Percentiles rank a stretch among this genome's conserved stretches.
Evolutionary conservation across 2,329 filamentous ascomycete genomes (phyloP).

Genomic region (Colletotrichum spaethianum): DNA sequence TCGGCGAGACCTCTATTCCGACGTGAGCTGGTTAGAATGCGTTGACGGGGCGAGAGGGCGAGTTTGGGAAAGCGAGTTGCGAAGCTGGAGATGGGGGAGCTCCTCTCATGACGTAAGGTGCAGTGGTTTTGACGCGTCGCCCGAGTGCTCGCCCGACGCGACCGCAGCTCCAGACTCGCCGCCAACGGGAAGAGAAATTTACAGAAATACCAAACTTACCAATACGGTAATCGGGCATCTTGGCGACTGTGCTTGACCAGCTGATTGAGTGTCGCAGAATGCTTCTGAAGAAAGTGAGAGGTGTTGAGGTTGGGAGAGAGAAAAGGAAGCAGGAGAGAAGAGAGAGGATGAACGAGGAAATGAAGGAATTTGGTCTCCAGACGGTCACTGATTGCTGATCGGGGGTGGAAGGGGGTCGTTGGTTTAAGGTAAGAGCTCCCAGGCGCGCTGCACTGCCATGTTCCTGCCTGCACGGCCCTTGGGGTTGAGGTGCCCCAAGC

Average conservation of each 20-base stretch:
- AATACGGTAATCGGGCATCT: slow-evolving; percentile 63
- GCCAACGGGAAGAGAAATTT: not conserved
- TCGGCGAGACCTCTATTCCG: slow-evolving; percentile 77
- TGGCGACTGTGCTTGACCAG: slow-evolving; percentile 26
- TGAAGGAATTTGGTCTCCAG: not conserved
- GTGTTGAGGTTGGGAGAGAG: slow-evolving; percentile 28
- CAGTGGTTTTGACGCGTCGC: slow-evolving; percentile 23
- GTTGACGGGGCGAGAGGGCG: slow-evolving; percentile 13
- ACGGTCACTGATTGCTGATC: not conserved
- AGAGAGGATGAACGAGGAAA: slow-evolving; percentile 4
- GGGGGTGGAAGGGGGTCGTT: slow-evolving; percentile 7
- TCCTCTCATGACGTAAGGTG: slow-evolving; percentile 30
- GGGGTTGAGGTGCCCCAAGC: slow-evolving; percentile 10
- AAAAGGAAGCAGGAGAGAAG: slow-evolving; percentile 20
- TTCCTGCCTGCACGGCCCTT: slow-evolving; percentile 13
- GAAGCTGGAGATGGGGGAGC: not conserved
- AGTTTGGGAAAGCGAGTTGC: not conserved
- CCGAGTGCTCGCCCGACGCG: not conserved
- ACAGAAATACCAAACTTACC: slow-evolving; percentile 52
- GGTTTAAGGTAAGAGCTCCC: slow-evolving; percentile 4
- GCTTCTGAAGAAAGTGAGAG: not conserved
- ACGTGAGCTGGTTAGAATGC: slow-evolving; percentile 33
- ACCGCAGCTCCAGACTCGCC: not conserved
- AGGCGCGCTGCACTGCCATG: not conserved
- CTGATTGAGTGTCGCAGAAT: not conserved